phyloP scores from a whole-genome alignment of 306 rosid species.

The Cyamopsis tetragonoloba region DNA sequence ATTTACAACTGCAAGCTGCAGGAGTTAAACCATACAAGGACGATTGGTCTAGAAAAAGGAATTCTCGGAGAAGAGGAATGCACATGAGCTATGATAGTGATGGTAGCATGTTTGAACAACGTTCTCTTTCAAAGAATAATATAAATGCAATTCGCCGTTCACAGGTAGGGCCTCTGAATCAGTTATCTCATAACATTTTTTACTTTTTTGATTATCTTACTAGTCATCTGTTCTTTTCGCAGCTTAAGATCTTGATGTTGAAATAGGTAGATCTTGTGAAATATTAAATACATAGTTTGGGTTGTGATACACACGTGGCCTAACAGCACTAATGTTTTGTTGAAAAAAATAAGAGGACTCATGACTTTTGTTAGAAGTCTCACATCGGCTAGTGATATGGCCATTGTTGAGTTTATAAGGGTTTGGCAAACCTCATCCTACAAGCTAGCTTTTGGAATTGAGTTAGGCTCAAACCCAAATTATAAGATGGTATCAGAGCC shows the following conservation, averaged over 20 bases:
- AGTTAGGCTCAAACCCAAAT: too few species aligned
- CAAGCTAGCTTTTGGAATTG: too few species aligned
- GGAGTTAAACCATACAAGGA: slow-evolving; percentile 60
- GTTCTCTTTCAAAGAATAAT: slow-evolving; percentile 78
- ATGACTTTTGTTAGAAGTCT: too few species aligned
- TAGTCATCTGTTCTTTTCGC: slow-evolving; percentile 11
- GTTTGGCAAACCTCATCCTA: too few species aligned
- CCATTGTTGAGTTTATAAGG: too few species aligned
- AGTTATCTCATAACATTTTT: slow-evolving; percentile 12
- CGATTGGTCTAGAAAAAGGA: slow-evolving; percentile 67
- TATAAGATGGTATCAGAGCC: too few species aligned
- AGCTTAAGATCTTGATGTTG: slow-evolving; percentile 15
- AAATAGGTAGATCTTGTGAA: slow-evolving; percentile 4
- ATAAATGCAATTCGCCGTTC: slow-evolving; percentile 79
- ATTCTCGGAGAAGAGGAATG: slow-evolving; percentile 48
- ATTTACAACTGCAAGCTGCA: slow-evolving; percentile 75
- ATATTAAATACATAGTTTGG: slow-evolving; percentile 9
- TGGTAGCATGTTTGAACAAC: slow-evolving; percentile 52
- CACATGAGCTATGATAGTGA: slow-evolving; percentile 48
- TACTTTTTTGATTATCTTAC: not conserved
- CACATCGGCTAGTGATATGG: too few species aligned
- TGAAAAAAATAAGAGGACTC: not conserved
- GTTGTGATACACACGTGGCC: not conserved
- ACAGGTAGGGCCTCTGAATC: slow-evolving; percentile 55
- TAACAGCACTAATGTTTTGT: not conserved